Conservation (phyloP, 2,329 filamentous ascomycete genomes). For the Knoxdaviesia proteae region DNA sequence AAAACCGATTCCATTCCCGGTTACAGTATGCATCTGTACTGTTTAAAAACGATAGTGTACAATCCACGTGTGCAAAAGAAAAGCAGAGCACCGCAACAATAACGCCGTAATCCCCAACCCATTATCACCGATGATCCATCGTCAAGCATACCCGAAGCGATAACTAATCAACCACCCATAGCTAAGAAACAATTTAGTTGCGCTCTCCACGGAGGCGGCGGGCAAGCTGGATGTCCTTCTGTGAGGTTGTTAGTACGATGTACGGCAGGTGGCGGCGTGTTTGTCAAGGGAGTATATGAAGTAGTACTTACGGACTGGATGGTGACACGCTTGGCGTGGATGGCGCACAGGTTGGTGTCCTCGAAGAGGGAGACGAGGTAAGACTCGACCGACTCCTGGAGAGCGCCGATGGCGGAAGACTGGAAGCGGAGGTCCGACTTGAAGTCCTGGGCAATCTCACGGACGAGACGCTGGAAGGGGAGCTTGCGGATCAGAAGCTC, state of each 20-base stretch:
- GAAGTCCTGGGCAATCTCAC: slow-evolving; percentile 92
- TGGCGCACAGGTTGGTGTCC: slow-evolving; percentile 95
- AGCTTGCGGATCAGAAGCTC: slow-evolving; percentile 94
- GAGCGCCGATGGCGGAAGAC: slow-evolving; percentile 87
- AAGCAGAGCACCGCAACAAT: slow-evolving; percentile 1
- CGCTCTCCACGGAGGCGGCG: slow-evolving; percentile 87
- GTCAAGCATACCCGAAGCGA: slow-evolving; percentile 2
- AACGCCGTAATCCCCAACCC: slow-evolving; percentile 2
- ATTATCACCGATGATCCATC: slow-evolving; percentile 5
- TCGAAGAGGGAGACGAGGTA: slow-evolving; percentile 97
- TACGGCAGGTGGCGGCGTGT: too few species aligned
- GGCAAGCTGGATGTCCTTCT: slow-evolving; percentile 89
- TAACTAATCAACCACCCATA: slow-evolving; percentile 3
- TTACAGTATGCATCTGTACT: not conserved
- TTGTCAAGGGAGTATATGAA: not conserved
- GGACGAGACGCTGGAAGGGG: slow-evolving; percentile 91
- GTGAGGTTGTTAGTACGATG: slow-evolving; percentile 1
- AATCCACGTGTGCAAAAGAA: slow-evolving; percentile 1
- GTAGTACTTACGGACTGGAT: slow-evolving; percentile 43
- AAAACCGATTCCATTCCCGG: slow-evolving; percentile 3
- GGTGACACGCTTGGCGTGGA: slow-evolving; percentile 98
- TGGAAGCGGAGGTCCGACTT: slow-evolving; percentile 95
- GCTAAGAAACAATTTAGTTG: slow-evolving; percentile 34
- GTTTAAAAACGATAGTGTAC: slow-evolving; percentile 6
- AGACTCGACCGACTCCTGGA: slow-evolving; percentile 96